These are phyloP conservation scores for Musa schizocarpa DNA, from an alignment of 176 grass and related monocot genomes.

Conservation along the genomic window DNA sequence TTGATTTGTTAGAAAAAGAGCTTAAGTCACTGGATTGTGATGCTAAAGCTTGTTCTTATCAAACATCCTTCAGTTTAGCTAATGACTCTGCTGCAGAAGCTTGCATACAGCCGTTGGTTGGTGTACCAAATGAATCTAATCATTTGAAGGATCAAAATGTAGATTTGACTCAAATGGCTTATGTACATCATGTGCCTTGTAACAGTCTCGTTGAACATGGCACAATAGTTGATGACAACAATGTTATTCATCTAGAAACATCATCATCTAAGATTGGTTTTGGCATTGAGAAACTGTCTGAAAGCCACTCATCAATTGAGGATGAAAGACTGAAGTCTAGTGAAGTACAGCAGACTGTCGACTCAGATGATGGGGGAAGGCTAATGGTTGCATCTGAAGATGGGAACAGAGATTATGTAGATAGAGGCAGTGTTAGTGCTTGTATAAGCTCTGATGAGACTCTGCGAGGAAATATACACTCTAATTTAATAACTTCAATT, in stretches of 20 bases:
- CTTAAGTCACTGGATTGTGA: slow-evolving; percentile 36
- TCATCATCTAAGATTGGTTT: background rate
- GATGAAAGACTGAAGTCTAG: background rate
- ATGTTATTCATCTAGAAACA: background rate
- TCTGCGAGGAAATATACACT: background rate
- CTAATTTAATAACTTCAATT: slow-evolving; percentile 42
- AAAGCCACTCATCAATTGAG: background rate
- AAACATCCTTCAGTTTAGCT: background rate
- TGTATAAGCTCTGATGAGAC: slow-evolving; percentile 17
- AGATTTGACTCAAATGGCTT: too few relatives aligned
- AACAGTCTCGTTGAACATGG: background rate
- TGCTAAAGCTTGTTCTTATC: slow-evolving; percentile 7
- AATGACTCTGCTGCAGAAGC: slow-evolving; percentile 20
- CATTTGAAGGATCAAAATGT: slow-evolving; percentile 2
- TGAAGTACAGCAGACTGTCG: background rate
- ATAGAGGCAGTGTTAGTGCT: background rate
- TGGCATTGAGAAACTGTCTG: background rate
- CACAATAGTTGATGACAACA: background rate
- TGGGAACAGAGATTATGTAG: background rate
- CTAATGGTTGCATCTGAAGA: slow-evolving; percentile 1
- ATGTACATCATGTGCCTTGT: background rate
- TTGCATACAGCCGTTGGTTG: slow-evolving; percentile 24
- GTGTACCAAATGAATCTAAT: slow-evolving; percentile 27
- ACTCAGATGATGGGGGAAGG: background rate
- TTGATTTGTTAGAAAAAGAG: slow-evolving; percentile 80